phyloP scores from a whole-genome alignment of 1,139 yeast species.

The Hyphopichia wangnamkhiaoensis region DNA sequence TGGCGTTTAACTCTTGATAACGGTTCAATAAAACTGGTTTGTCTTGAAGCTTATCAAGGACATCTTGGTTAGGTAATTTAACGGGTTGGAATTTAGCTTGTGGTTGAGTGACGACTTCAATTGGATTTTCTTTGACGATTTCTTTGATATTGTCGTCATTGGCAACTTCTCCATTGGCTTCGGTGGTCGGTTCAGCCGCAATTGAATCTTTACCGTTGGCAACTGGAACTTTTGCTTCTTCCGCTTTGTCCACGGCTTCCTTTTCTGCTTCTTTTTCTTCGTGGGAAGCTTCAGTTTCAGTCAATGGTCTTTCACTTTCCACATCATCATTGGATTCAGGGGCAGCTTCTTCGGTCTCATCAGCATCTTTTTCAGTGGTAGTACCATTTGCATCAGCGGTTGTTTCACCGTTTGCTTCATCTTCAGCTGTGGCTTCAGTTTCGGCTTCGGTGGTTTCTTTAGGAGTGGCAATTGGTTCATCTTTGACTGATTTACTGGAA shows the following conservation, averaged over 20 bases:
- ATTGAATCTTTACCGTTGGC: too few relatives aligned
- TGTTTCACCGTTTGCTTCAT: conserved; percentile 16
- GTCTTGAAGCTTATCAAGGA: conserved; percentile 43
- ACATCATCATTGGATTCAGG: conserved; percentile 6
- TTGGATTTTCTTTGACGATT: conserved; percentile 28
- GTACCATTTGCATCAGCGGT: too few relatives aligned
- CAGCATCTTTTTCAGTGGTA: conserved; percentile 21
- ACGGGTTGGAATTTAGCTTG: conserved; percentile 36
- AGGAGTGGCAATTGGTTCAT: conserved; percentile 9
- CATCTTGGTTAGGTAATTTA: conserved; percentile 37
- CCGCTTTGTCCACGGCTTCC: too few relatives aligned
- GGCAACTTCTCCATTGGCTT: conserved; percentile 8
- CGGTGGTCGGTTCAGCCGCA: conserved; percentile 8
- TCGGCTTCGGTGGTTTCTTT: conserved; percentile 10
- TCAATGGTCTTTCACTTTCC: conserved; percentile 5
- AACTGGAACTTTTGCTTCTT: too few relatives aligned
- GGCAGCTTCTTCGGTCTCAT: conserved; percentile 20
- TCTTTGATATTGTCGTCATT: conserved; percentile 28
- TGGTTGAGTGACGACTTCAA: conserved; percentile 35
- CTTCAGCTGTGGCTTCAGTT: conserved; percentile 15
- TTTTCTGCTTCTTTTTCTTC: conserved; percentile 7
- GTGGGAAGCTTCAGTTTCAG: conserved; percentile 3
- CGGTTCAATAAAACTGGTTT: conserved; percentile 51
- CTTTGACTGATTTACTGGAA: conserved; percentile 8
- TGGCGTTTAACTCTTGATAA: conserved; percentile 50